phyloP scores from a whole-genome alignment of 1,139 yeast species.

The Geotrichum reessii region DNA sequence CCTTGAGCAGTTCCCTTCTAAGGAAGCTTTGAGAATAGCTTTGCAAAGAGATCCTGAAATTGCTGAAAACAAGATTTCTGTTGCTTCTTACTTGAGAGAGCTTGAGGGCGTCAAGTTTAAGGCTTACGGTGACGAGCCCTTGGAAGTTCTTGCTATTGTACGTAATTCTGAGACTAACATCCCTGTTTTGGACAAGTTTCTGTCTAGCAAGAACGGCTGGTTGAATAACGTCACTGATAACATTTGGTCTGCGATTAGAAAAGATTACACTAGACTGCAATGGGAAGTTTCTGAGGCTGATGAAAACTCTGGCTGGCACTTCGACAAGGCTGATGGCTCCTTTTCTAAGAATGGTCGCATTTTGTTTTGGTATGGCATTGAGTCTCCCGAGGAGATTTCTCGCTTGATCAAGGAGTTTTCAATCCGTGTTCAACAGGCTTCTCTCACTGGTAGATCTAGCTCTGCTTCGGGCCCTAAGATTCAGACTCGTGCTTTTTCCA shows the following conservation, averaged over 20 bases:
- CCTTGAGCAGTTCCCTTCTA: conserved; percentile 60
- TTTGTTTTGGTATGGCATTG: conserved; percentile 90
- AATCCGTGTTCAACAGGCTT: conserved; percentile 23
- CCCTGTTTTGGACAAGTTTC: conserved; percentile 80
- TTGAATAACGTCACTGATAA: conserved; percentile 94
- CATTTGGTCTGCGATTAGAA: conserved; percentile 74
- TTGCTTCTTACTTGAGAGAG: conserved; percentile 73
- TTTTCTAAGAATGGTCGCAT: conserved; percentile 84
- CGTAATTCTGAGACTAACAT: conserved; percentile 42
- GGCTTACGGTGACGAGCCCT: conserved; percentile 91
- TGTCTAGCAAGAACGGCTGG: conserved; percentile 91
- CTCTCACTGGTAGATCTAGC: conserved; percentile 35
- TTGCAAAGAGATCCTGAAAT: conserved; percentile 73
- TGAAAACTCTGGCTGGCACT: conserved; percentile 86
- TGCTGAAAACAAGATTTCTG: conserved; percentile 58
- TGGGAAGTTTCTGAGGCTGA: conserved; percentile 93
- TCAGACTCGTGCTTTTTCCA: conserved; percentile 31
- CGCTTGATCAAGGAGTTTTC: conserved; percentile 58
- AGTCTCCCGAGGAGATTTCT: conserved; percentile 57
- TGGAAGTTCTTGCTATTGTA: conserved; percentile 89
- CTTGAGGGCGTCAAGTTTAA: conserved; percentile 60
- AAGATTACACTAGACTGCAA: conserved; percentile 66
- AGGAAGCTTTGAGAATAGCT: conserved; percentile 71
- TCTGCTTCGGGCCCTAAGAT: conserved; percentile 24
- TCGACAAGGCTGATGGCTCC: conserved; percentile 90